Conservation (phyloP, 768 basidiomycete genomes). For the Scleroderma bovista region DNA sequence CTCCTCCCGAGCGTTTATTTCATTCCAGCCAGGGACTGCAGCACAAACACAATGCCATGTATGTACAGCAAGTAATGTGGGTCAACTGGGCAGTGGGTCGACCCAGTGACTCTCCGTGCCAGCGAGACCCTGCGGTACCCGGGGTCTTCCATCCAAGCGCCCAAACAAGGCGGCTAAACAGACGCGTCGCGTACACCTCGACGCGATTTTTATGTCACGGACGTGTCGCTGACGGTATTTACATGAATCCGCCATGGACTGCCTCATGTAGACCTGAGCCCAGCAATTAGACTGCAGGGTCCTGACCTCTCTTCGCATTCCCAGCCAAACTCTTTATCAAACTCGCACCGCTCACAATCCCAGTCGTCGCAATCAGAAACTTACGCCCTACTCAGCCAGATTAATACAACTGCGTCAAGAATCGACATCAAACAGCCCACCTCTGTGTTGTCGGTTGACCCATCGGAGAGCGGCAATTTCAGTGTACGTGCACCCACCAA, state of each 20-base stretch:
- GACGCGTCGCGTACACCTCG: slow-evolving; percentile 42
- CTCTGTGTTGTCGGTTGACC: slow-evolving; percentile 82
- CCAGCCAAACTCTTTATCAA: slow-evolving; percentile 66
- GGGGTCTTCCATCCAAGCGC: slow-evolving; percentile 8
- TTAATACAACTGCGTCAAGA: slow-evolving; percentile 6
- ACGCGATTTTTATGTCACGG: neutral
- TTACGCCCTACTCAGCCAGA: slow-evolving; percentile 55
- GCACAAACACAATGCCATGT: neutral
- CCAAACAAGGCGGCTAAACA: slow-evolving; percentile 35
- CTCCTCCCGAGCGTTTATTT: neutral
- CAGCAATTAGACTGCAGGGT: slow-evolving; percentile 35
- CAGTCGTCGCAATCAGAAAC: slow-evolving; percentile 88
- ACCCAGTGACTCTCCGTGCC: too few species aligned
- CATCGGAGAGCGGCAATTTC: slow-evolving; percentile 94
- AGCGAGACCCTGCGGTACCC: slow-evolving; percentile 4
- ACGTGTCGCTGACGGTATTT: neutral
- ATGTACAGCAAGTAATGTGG: too few species aligned
- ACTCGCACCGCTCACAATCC: slow-evolving; percentile 76
- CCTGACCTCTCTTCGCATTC: slow-evolving; percentile 28
- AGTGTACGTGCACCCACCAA: slow-evolving; percentile 96
- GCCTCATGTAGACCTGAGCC: too few species aligned
- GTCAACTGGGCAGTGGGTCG: too few species aligned
- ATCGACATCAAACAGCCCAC: slow-evolving; percentile 30
- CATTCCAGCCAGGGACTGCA: too few species aligned
- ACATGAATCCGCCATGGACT: too few species aligned